A percentile compares a stretch with the other conserved stretches of the same genome.
These are phyloP conservation scores for Pseudogymnoascus sp. DNA, from an alignment of 2,329 filamentous ascomycete species.

Conservation along the genomic window DNA sequence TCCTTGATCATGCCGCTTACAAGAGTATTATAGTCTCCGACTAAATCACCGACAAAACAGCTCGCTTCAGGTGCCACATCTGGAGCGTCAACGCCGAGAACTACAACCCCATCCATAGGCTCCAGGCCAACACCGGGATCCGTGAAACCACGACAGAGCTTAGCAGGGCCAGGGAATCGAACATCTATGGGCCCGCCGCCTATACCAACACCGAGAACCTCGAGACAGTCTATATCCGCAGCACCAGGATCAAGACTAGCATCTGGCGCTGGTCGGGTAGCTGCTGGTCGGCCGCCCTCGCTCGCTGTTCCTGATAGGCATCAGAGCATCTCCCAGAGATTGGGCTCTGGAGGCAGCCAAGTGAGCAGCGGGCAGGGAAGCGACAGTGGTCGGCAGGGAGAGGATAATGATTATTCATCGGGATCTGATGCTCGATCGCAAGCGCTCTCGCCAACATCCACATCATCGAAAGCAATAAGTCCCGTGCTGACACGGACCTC, in stretches of 20 bases:
- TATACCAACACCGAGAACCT: conserved; percentile 26
- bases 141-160: conserved; percentile 48
- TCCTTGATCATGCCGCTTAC: conserved; percentile 20
- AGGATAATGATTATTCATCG: conserved; percentile 25
- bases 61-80: conserved; percentile 47
- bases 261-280: conserved; percentile 18
- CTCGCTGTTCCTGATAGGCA: conserved; percentile 9
- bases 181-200: conserved; percentile 62
- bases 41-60: conserved; percentile 75
- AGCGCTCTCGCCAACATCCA: conserved; percentile 22
- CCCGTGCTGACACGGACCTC: conserved; percentile 24
- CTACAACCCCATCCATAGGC: conserved; percentile 55
- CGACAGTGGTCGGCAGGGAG: conserved; percentile 32
- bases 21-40: conserved; percentile 53
- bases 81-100: conserved; percentile 54
- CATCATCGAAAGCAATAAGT: conserved; percentile 21
- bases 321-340: conserved; percentile 18
- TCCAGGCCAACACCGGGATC: conserved; percentile 34
- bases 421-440: conserved; percentile 27
- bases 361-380: conserved; percentile 25
- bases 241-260: conserved; percentile 29
- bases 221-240: conserved; percentile 35
- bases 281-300: conserved; percentile 24
- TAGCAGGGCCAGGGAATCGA: conserved; percentile 38
- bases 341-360: conserved; percentile 28